These are phyloP conservation scores for Auricularia sp. DNA, from an alignment of 768 basidiomycete species.

Conservation along the genomic window DNA sequence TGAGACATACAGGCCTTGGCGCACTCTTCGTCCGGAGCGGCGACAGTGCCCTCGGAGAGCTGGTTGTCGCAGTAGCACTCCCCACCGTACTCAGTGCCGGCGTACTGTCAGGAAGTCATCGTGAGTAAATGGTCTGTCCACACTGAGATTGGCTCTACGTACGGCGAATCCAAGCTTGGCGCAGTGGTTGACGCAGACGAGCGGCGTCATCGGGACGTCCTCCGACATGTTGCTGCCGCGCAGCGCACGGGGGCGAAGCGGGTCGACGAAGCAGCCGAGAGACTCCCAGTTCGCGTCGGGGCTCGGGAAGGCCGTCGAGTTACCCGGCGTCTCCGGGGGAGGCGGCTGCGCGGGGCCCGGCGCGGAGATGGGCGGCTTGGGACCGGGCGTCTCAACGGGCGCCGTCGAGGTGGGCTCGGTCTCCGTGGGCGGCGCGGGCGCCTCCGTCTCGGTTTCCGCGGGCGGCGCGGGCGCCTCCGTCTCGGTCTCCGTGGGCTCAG, in stretches of 20 bases:
- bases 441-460: neutral
- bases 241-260: neutral
- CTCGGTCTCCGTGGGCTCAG: neutral
- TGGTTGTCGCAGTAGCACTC: slow-evolving; percentile 6
- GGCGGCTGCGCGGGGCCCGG: neutral
- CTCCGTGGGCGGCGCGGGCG: neutral
- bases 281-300: neutral
- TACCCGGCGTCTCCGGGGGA: neutral
- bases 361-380: too few relatives aligned
- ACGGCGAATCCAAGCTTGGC: neutral
- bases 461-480: neutral
- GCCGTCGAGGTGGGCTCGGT: neutral
- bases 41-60: neutral
- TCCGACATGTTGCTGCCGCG: neutral
- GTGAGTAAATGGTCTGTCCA: neutral
- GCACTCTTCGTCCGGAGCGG: slow-evolving; percentile 2
- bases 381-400: too few relatives aligned
- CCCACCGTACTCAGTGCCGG: slow-evolving; percentile 3
- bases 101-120: neutral
- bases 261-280: neutral
- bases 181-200: neutral
- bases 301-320: neutral
- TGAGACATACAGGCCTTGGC: neutral
- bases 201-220: neutral
- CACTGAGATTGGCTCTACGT: neutral